Percentiles rank a stretch among this genome's conserved stretches.
phyloP scores from a whole-genome alignment of 2,329 filamentous ascomycete genomes.

The Colletotrichum orbiculare region DNA sequence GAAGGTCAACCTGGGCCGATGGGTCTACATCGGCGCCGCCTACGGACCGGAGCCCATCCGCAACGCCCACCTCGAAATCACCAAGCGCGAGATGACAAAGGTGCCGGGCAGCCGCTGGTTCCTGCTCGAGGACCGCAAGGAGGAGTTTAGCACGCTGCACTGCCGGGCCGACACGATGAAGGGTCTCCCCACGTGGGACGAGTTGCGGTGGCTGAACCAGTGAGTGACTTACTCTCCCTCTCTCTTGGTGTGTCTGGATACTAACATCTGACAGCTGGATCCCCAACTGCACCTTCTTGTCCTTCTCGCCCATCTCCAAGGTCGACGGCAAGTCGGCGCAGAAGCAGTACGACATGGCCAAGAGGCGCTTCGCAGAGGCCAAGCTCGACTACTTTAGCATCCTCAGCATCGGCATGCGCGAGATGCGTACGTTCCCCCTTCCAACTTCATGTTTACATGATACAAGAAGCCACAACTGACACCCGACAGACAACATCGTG shows the following conservation, averaged over 20 bases:
- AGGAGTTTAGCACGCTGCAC: slow-evolving; percentile 46
- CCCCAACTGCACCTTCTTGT: slow-evolving; percentile 55
- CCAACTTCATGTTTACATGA: too few relatives aligned
- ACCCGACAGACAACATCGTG: slow-evolving; percentile 58
- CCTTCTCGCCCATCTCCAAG: slow-evolving; percentile 57
- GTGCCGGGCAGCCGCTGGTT: slow-evolving; percentile 27
- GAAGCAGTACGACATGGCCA: slow-evolving; percentile 49
- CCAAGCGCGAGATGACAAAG: slow-evolving; percentile 28
- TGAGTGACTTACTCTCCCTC: too few relatives aligned
- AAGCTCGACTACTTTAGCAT: slow-evolving; percentile 54
- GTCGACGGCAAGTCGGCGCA: slow-evolving; percentile 55
- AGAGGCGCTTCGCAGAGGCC: slow-evolving; percentile 46
- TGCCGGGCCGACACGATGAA: slow-evolving; percentile 37
- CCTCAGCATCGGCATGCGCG: slow-evolving; percentile 54
- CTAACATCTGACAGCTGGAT: slow-evolving; percentile 44
- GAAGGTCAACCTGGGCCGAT: slow-evolving; percentile 53
- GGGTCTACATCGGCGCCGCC: slow-evolving; percentile 59
- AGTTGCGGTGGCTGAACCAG: slow-evolving; percentile 51
- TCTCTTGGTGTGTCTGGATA: too few relatives aligned
- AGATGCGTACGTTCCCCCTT: slow-evolving; percentile 49
- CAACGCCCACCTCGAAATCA: slow-evolving; percentile 35
- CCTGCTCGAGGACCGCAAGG: slow-evolving; percentile 34
- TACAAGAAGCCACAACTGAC: background rate
- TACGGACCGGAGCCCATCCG: slow-evolving; percentile 45
- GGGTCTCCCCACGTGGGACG: slow-evolving; percentile 49